Conservation (phyloP, 2,329 filamentous ascomycete species). For the Sphaerulina vaccinii region DNA sequence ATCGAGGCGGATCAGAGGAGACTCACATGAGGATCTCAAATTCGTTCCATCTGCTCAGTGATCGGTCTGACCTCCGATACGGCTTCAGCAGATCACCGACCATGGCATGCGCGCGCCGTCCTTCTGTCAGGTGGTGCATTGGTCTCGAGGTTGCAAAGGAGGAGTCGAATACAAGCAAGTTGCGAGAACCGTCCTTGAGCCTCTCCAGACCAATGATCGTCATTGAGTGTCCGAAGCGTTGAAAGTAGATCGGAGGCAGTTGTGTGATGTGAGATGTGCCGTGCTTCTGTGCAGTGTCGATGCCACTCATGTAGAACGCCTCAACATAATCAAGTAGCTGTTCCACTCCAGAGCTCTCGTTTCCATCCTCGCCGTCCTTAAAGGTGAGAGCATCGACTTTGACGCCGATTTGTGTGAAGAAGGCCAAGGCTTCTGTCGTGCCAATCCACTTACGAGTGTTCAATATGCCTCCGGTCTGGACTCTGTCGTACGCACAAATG, state of each 20-base stretch:
- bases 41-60: constrained; percentile 68
- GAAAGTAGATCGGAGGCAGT: constrained; percentile 83
- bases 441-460: constrained; percentile 96
- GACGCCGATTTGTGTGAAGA: constrained; percentile 67
- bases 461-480: constrained; percentile 81
- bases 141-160: constrained; percentile 69
- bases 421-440: constrained; percentile 81
- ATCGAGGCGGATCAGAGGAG: constrained; percentile 6
- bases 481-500: constrained; percentile 70
- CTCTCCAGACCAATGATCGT: constrained; percentile 85
- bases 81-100: constrained; percentile 60
- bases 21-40: constrained; percentile 61
- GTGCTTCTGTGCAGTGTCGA: constrained; percentile 48
- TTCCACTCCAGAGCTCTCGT: constrained; percentile 50
- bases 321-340: constrained; percentile 68
- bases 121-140: constrained; percentile 60
- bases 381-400: constrained; percentile 53
- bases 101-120: constrained; percentile 39
- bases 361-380: constrained; percentile 37
- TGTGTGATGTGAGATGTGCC: constrained; percentile 68
- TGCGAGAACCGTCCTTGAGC: constrained; percentile 60
- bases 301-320: constrained; percentile 65
- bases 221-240: constrained; percentile 86
- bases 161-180: constrained; percentile 85
- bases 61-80: constrained; percentile 69